Evolutionary conservation across 768 basidiomycete species (phyloP), one percentile per base, ranked within the genome.

Genomic region (Glaciozyma antarctica): DNA sequence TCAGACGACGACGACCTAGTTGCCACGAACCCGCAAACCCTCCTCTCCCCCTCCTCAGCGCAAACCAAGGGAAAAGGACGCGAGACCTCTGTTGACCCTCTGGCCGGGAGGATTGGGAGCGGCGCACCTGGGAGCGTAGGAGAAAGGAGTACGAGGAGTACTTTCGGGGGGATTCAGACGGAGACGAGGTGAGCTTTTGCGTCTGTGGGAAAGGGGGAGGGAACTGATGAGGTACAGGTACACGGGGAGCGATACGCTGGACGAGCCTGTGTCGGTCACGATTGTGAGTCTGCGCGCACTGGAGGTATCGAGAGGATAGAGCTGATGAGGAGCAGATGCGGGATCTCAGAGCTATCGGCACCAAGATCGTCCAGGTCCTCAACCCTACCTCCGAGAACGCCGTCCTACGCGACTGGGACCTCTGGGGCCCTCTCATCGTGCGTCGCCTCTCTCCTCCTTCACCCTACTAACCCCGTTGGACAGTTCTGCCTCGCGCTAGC

Each of bases 341-440:
- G 52, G 93, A 98, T 75, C 78, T 95, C 28, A 73, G 86, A 21
- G 95, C 93, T 1, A 92, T 98, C 68, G 93, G 93, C 75, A 81
- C 85, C 32, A 98, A 98, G 77, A 81, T 97, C 3, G 81, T 94
- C 2, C 94, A 97, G 78, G 94, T 98, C 12, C 79, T 98, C 44
- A 93, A 92, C 71, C 94, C 94, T 13, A 84, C 79, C 62, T 82
- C 82, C 67, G 80, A 85, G 10, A 81, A 80, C 92, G 54, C 83
- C 81, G 93, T 89, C 51, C 61, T 81, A 63, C 91, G 91, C 69
- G 93, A 97, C 75, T 98, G 93, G 94, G 94, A 98, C 77, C 81
- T 98, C 30, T 98, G 94, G 94, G 93, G 93, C 5, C 93, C 93
- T 16, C 80, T 97, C 4, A 81, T 97, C 51, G 68, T 66, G 26